These are phyloP conservation scores for Obba rivulosa DNA, from an alignment of 768 basidiomycete genomes.

Conservation along the genomic window DNA sequence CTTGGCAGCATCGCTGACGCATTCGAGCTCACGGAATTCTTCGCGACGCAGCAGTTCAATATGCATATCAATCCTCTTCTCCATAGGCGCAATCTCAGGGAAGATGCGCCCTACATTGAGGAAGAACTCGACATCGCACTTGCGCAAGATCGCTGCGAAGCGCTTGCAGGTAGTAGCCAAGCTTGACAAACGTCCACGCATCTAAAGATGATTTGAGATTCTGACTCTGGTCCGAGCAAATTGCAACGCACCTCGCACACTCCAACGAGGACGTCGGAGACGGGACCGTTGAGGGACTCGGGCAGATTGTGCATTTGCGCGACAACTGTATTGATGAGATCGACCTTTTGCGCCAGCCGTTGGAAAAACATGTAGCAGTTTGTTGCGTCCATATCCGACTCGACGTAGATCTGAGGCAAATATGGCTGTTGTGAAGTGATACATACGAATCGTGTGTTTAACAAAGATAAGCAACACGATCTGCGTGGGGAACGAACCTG, in stretches of 20 bases:
- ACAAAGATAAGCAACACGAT: conserved; percentile 3
- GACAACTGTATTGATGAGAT: conserved; percentile 78
- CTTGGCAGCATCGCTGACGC: conserved; percentile 86
- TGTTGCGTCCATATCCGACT: conserved; percentile 85
- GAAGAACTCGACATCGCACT: conserved; percentile 83
- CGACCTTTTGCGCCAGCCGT: conserved; percentile 79
- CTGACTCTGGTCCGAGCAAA: background rate
- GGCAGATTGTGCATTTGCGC: conserved; percentile 82
- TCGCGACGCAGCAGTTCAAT: conserved; percentile 79
- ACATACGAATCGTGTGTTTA: background rate
- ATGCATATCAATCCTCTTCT: conserved; percentile 90
- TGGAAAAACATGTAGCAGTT: conserved; percentile 91
- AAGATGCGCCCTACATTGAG: conserved; percentile 78
- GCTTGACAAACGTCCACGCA: conserved; percentile 77
- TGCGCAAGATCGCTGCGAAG: conserved; percentile 77
- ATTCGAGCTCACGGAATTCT: conserved; percentile 92
- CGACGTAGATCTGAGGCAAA: conserved; percentile 84
- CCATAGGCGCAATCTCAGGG: conserved; percentile 81
- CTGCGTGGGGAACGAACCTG: conserved; percentile 44
- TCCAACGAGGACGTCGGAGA: conserved; percentile 85
- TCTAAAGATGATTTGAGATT: conserved; percentile 35
- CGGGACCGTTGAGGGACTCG: conserved; percentile 74
- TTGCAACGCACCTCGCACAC: conserved; percentile 76
- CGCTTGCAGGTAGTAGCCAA: conserved; percentile 84
- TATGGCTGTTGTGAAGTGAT: conserved; percentile 62